Conservation (phyloP, 2,329 filamentous ascomycete genomes). For the Neurospora crassa region DNA sequence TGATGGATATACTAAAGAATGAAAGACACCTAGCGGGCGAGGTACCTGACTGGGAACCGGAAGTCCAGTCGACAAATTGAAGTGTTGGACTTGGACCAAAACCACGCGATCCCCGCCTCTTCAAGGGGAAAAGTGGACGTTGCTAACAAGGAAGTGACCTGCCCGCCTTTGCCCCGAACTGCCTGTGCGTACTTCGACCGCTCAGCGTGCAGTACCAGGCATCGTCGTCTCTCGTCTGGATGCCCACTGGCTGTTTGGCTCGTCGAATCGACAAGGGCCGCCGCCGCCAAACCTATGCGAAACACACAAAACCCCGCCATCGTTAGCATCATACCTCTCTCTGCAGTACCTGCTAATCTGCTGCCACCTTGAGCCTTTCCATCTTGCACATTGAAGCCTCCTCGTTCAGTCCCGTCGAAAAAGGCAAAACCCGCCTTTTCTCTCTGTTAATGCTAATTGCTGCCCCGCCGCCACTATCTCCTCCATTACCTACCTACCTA, state of each 20-base stretch:
- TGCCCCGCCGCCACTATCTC: background rate
- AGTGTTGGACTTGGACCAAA: background rate
- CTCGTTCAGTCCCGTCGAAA: background rate
- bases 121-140: background rate
- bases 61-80: background rate
- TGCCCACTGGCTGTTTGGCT: background rate
- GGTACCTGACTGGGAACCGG: background rate
- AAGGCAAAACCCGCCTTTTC: background rate
- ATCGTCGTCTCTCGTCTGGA: background rate
- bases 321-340: constrained; percentile 11
- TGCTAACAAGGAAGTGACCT: background rate
- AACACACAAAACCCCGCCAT: constrained; percentile 26
- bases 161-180: background rate
- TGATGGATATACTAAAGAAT: background rate
- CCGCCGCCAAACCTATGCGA: constrained; percentile 16
- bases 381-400: background rate
- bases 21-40: background rate
- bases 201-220: background rate
- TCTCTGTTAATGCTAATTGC: background rate
- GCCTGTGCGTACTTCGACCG: background rate
- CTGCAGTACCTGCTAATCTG: constrained; percentile 1
- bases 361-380: background rate
- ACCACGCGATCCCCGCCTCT: background rate
- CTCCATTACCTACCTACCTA: background rate
- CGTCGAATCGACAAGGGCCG: background rate